Conservation (phyloP, 1,284 basidiomycete species). For the Ceratorhiza oryzae-sativae region DNA sequence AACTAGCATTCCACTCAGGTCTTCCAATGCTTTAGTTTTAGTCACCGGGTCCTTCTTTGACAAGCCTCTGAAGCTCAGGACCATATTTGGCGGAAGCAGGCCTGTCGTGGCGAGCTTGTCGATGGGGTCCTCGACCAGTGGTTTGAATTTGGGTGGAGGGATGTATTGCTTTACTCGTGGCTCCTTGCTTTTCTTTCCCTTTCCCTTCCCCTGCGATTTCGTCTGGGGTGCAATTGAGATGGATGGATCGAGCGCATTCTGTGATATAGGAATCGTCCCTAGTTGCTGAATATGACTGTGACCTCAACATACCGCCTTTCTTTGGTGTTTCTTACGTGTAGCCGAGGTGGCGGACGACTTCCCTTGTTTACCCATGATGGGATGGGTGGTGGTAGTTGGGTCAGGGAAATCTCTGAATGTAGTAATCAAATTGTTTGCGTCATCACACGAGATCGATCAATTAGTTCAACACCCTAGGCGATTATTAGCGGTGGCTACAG, state of each 20-base stretch:
- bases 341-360: conserved; percentile 69
- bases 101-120: conserved; percentile 85
- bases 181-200: conserved; percentile 58
- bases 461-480: conserved; percentile 3
- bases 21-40: conserved; percentile 86
- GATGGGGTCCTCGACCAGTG: conserved; percentile 87
- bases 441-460: conserved; percentile 3
- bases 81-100: conserved; percentile 80
- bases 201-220: conserved; percentile 60
- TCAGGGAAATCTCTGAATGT: neutral
- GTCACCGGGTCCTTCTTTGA: conserved; percentile 94
- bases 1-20: conserved; percentile 58
- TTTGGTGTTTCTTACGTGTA: conserved; percentile 86
- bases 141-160: conserved; percentile 84
- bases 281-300: conserved; percentile 36
- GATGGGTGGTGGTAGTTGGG: neutral
- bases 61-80: conserved; percentile 82
- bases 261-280: neutral
- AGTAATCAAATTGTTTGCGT: conserved; percentile 12
- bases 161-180: conserved; percentile 77
- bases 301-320: conserved; percentile 58
- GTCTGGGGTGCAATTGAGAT: conserved; percentile 44
- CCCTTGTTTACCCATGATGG: conserved; percentile 40
- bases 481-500: conserved; percentile 27
- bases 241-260: conserved; percentile 32